Evolutionary conservation across 495 filamentous ascomycete species (phyloP), one percentile per base, ranked within the genome.

Genomic region (Xylaria curta): DNA sequence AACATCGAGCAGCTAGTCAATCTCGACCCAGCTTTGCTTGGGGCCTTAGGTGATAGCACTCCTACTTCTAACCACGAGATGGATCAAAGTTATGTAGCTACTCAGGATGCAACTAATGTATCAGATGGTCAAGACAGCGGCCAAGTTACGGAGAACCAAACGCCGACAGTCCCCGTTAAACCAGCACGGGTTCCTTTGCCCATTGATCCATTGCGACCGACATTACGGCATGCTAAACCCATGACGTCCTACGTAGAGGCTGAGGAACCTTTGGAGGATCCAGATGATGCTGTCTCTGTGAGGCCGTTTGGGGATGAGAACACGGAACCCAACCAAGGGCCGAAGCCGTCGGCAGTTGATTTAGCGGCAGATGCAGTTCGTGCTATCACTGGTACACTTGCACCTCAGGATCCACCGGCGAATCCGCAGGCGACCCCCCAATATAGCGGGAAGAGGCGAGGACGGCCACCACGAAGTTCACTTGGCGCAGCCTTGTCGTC

Each of bases 201-300:
- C 47, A 58, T 73, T 54, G 75, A 78, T 51, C 74, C 74, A 47
- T 10, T 82, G 69, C 72, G 81, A 74, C 82, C 84, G 42, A 73
- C 77, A 33, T 77, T 86, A 24, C 80, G 85, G 36, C 84, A 85
- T 66, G 83, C 85, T 40, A 82, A 81, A 59, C 84, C 85, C 31
- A 82, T 77, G 64, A 68, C 73, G 10, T 83, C 82, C 24, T 86
- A 85, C 56, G 59, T 78, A 6, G 80, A 82, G 26, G 74, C 76
- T 4, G 81, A 82, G n/a, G 75, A 82, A 24, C 74, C 74, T 19
- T 21, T 44, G 44, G 80, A 82, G 12, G 81, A 85, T 28, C 81
- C 81, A 8, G 72, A 82, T 70, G 81, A 85, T 33, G 71, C 77
- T 13, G 72, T 82, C 28, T 76, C 77, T 21, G 74, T 77, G 31